These are phyloP conservation scores for Stylosanthes scabra DNA, from an alignment of 331 rosid genomes.

Conservation along the genomic window DNA sequence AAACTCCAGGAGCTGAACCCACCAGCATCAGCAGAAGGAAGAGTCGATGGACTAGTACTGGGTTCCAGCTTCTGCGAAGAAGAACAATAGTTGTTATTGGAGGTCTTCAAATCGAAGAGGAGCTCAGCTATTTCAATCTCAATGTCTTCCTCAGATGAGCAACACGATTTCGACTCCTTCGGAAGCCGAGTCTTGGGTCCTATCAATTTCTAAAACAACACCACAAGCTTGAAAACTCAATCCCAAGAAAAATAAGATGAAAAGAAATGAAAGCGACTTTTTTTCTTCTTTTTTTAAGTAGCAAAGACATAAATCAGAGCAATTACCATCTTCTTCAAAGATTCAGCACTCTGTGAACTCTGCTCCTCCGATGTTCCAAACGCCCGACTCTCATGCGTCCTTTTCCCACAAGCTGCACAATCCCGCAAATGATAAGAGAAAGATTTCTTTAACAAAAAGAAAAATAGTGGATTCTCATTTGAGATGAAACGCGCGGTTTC, in stretches of 20 bases:
- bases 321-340: constrained; percentile 54
- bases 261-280: background rate
- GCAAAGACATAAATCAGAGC: background rate
- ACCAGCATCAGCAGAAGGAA: constrained; percentile 15
- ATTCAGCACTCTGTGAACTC: constrained; percentile 38
- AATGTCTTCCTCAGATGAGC: constrained; percentile 44
- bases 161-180: constrained; percentile 29
- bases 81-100: constrained; percentile 36
- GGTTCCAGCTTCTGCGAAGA: constrained; percentile 29
- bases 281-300: background rate
- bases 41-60: constrained; percentile 4
- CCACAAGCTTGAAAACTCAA: background rate
- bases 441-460: too few species aligned
- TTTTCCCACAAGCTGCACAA: constrained; percentile 54
- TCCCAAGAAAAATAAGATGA: background rate
- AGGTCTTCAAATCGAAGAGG: constrained; percentile 47
- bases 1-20: constrained; percentile 10
- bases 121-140: constrained; percentile 72
- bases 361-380: constrained; percentile 38
- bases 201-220: constrained; percentile 43
- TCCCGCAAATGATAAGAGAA: background rate
- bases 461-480: background rate
- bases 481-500: background rate
- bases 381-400: constrained; percentile 44
- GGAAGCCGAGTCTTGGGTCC: constrained; percentile 30